phyloP scores from a whole-genome alignment of 2,329 filamentous ascomycete genomes.

The Dactylellina cionopaga region DNA sequence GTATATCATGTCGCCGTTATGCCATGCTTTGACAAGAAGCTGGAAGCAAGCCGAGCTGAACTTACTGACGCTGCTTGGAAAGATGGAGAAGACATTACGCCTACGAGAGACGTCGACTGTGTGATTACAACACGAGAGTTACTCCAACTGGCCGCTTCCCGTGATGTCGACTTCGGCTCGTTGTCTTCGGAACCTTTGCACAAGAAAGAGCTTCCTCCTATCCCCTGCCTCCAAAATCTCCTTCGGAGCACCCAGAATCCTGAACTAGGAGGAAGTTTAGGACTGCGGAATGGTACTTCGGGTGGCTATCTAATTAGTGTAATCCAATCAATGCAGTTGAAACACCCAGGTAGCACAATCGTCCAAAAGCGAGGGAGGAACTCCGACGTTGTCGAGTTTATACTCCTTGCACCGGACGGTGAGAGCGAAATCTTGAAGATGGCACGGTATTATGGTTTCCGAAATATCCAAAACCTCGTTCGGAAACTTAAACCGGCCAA shows the following conservation, averaged over 20 bases:
- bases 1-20: conserved; percentile 95
- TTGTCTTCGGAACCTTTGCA: conserved; percentile 74
- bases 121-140: conserved; percentile 97
- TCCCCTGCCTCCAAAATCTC: conserved; percentile 21
- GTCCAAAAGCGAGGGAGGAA: conserved; percentile 81
- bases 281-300: conserved; percentile 74
- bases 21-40: conserved; percentile 99
- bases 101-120: conserved; percentile 90
- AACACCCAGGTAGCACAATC: conserved; percentile 77
- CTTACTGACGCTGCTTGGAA: conserved; percentile 82
- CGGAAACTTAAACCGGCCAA: conserved; percentile 85
- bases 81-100: conserved; percentile 59
- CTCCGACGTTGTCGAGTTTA: conserved; percentile 87
- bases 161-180: conserved; percentile 77
- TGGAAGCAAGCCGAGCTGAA: conserved; percentile 93
- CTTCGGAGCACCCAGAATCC: not conserved
- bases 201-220: conserved; percentile 22
- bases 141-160: conserved; percentile 84
- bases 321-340: conserved; percentile 76
- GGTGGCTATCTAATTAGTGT: conserved; percentile 90
- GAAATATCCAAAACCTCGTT: conserved; percentile 97
- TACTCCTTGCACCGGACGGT: conserved; percentile 40
- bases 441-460: conserved; percentile 94
- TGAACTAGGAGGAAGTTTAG: not conserved
- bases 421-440: conserved; percentile 68